A percentile compares a stretch with the other conserved stretches of the same genome.
phyloP scores from a whole-genome alignment of 441 rosid species.

The Euphorbia corollata region DNA sequence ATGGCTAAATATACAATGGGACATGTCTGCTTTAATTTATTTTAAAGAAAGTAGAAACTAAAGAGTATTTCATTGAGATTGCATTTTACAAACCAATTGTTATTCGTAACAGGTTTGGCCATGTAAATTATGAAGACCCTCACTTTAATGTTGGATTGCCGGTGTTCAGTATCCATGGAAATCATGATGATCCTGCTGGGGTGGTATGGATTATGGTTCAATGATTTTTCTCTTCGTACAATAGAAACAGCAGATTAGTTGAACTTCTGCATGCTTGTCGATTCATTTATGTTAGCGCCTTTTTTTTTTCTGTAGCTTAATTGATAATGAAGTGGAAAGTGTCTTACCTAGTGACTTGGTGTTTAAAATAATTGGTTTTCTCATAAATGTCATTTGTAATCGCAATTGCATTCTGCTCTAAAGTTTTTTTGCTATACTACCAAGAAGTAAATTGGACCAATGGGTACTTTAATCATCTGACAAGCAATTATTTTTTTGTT shows the following conservation, averaged over 20 bases:
- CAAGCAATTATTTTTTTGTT: not conserved
- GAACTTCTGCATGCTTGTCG: not conserved
- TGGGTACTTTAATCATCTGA: not conserved
- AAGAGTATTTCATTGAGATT: not conserved
- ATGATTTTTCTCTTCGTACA: slow-evolving; percentile 12
- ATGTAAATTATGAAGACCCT: slow-evolving; percentile 97
- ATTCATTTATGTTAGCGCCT: not conserved
- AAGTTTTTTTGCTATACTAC: not conserved
- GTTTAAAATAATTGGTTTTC: not conserved
- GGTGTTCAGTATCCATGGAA: slow-evolving; percentile 94
- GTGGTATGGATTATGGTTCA: slow-evolving; percentile 56
- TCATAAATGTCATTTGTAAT: not conserved
- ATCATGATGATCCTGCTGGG: slow-evolving; percentile 99
- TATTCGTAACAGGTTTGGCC: slow-evolving; percentile 68
- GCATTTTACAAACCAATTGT: slow-evolving; percentile 7
- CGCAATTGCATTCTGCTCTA: not conserved
- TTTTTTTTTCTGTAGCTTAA: not conserved
- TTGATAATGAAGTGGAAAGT: slow-evolving; percentile 2
- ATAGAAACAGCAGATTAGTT: not conserved
- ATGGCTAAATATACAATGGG: not conserved
- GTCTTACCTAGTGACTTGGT: not conserved
- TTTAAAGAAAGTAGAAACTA: not conserved
- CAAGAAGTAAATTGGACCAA: not conserved
- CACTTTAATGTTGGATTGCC: slow-evolving; percentile 97
- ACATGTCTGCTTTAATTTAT: not conserved